Base-by-base conservation (phyloP, 805 yeast genomes). In the Barnettozyma salicaria region DNA sequence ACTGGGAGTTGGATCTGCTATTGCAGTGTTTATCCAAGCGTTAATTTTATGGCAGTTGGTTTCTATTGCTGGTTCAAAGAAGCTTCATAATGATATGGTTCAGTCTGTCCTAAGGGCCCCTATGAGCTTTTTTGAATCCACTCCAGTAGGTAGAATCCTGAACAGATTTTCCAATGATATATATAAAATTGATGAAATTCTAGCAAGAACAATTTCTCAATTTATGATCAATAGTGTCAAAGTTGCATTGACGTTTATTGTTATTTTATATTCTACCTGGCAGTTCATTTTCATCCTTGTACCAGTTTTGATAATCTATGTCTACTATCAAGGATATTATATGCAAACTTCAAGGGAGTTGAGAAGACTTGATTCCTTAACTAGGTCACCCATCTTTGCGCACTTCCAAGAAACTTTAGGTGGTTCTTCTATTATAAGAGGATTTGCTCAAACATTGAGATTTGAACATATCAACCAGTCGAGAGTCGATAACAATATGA, bases 111-210 rank as follows among this genome's bases (percentile, higher is more conserved):
- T 90, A 42, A 72, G 89, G 47, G 92, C 96, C 0, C 97, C 97
- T 44, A 90, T 89, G 97, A 73, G 86, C 22, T 89, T 90, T 59
- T 89, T 89, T 55, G 97, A 89, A 61, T 87, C 96, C 2, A 89
- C 97, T 0, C 97, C 97, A 39, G 78, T 88, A 46, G 97, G 97
- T 25, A 74, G 97, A 64, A 76, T 89, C 40, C 66, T 88, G 59
- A 89, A 89, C 65, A 70, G 97, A 58, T 89, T 89, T 58, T 85
- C 96, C 4, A 88, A 78, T 58, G 97, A 89, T 67, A 75, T 89
- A 36, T 85, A 85, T 63, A 84, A 84, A 58, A 77, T 90, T 44
- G 97, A 89, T 63, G 95, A 86, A 55, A 67, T 68, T 20, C 64
- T 77, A 44, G 83, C 86, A 10, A 69, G 88, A 59, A 80, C 80